Evolutionary conservation across 768 basidiomycete species (phyloP), one percentile per base, ranked within the genome.

Genomic region (Lentinula guzmanii): DNA sequence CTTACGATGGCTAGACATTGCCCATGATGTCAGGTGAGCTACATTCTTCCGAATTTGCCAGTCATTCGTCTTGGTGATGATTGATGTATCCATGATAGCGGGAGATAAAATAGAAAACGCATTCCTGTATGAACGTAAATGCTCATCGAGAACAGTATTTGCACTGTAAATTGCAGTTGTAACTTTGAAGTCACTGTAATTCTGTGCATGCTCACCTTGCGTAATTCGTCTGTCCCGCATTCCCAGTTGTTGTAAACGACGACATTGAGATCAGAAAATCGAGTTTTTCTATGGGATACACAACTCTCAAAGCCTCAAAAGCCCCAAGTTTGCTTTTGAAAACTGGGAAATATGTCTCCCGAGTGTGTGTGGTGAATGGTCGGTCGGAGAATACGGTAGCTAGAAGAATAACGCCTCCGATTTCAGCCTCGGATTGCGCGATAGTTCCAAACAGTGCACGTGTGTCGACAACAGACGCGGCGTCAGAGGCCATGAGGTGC

Each of bases 341-440:
- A n/a, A 60, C 42, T 28, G 41, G 42, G 9, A 62, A 54, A 41
- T 60, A 70, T 35, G 61, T 64, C 39, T 69, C 65, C 15, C 62
- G 54, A 11, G 64, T 66, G 9, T 70, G 69, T 4, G 5, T 9
- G 52, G 58, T 43, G 52, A 70, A 70, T 21, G 60, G 53, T 13
- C 64, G 59, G 53, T 69, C 69, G 4, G 48, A 48, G 28, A 69
- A 59, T 31, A 61, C 61, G 2, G 61, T 52, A 16, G 68, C 39
- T 50, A 69, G 58, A 11, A 69, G 59, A 24, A 70, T 31, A 43
- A 65, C 65, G 11, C 65, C 67, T 21, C 62, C 63, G 18, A 69
- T 59, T 5, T 65, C 65, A 50, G 54, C 34, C 13, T 51, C n/a
- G 16, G 64, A 13, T 18, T 43, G 57, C 15, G 21, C 11, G 41